Evolutionary conservation across 2,329 filamentous ascomycete species (phyloP).

Genomic region (Penicillium nordicum): DNA sequence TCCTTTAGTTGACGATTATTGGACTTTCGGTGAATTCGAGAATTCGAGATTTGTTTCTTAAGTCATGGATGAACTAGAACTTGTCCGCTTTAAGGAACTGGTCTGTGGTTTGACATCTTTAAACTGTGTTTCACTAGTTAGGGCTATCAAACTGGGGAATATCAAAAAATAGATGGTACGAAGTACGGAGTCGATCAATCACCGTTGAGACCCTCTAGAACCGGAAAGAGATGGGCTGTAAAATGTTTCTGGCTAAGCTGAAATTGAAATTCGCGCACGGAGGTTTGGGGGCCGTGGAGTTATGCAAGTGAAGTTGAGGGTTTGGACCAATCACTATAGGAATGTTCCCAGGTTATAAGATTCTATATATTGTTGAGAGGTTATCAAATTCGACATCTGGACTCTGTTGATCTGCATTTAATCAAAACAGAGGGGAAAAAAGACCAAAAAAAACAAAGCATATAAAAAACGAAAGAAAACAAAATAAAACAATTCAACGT

Average conservation of each 20-base stretch:
- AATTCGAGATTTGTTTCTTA: too few species aligned
- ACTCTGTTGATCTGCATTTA: conserved; percentile 3
- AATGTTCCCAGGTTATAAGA: neutral
- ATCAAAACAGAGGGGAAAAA: neutral
- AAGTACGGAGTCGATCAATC: neutral
- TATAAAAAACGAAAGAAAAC: neutral
- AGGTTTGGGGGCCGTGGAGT: conserved; percentile 9
- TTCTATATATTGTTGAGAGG: neutral
- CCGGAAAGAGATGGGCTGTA: neutral
- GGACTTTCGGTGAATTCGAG: neutral
- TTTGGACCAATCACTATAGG: neutral
- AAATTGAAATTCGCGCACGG: conserved; percentile 6
- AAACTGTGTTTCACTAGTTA: neutral
- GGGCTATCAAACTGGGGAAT: neutral
- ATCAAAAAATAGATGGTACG: neutral
- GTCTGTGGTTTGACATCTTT: neutral
- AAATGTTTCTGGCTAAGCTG: neutral
- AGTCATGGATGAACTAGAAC: conserved; percentile 1
- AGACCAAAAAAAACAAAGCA: neutral
- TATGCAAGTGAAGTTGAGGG: neutral
- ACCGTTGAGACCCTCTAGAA: neutral
- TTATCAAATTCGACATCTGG: neutral
- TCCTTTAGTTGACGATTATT: neutral
- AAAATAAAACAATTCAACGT: neutral
- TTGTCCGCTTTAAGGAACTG: neutral